These are phyloP conservation scores for Sorghum bicolor DNA, from an alignment of 176 grass and related monocot genomes.

Conservation along the genomic window DNA sequence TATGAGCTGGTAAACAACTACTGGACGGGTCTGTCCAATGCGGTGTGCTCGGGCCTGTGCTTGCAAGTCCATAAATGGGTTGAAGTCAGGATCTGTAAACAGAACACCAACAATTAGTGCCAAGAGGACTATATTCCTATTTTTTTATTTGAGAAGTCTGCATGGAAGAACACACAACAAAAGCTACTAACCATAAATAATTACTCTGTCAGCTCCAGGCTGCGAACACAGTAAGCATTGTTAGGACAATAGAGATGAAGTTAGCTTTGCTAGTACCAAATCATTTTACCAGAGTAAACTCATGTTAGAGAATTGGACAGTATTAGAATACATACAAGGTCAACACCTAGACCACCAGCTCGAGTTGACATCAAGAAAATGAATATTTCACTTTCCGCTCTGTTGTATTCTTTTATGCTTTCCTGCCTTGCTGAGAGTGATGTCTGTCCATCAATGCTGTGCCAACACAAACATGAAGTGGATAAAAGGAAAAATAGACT, in stretches of 20 bases:
- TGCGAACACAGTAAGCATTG: slow-evolving; percentile 19
- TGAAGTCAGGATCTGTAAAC: slow-evolving; percentile 75
- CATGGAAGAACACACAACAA: background rate
- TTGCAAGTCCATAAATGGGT: slow-evolving; percentile 76
- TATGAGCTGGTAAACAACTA: slow-evolving; percentile 73
- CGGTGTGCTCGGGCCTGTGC: slow-evolving; percentile 64
- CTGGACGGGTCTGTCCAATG: slow-evolving; percentile 64
- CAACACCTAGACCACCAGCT: slow-evolving; percentile 65
- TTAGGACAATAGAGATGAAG: background rate
- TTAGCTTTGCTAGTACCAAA: background rate
- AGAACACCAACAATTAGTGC: background rate
- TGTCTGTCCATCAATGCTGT: slow-evolving; percentile 71
- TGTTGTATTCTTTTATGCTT: slow-evolving; percentile 73
- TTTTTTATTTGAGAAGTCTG: background rate
- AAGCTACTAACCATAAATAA: slow-evolving; percentile 59
- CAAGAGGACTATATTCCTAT: background rate
- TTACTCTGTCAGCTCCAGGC: slow-evolving; percentile 71
- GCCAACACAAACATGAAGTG: background rate
- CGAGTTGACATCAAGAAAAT: slow-evolving; percentile 81
- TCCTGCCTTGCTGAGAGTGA: slow-evolving; percentile 55
- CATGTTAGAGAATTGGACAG: background rate
- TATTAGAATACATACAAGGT: slow-evolving; percentile 48
- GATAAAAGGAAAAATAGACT: background rate
- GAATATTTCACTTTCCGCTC: slow-evolving; percentile 52
- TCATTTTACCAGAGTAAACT: background rate